Conservation (phyloP, 768 basidiomycete species). For the Leccinum truebloodii region DNA sequence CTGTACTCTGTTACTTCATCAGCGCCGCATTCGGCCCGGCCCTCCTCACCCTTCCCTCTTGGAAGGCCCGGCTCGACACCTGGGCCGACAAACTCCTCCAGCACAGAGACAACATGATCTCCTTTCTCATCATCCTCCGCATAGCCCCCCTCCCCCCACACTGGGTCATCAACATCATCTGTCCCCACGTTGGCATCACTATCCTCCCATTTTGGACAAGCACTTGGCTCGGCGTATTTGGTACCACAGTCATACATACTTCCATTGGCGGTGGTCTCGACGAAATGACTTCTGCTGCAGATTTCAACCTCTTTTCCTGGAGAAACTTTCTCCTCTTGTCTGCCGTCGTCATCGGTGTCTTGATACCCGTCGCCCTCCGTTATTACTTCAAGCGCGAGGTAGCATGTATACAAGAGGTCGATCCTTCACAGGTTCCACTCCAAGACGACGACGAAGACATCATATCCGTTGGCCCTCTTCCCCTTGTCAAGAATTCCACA, state of each 20-base stretch:
- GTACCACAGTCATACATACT: constrained; percentile 91
- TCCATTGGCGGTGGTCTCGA: constrained; percentile 93
- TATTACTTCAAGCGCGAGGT: constrained; percentile 77
- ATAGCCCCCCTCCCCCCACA: constrained; percentile 95
- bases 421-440: constrained; percentile 35
- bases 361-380: constrained; percentile 89
- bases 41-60: constrained; percentile 81
- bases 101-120: constrained; percentile 83
- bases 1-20: constrained; percentile 89
- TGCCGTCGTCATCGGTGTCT: constrained; percentile 86
- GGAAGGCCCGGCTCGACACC: constrained; percentile 77
- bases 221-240: constrained; percentile 89
- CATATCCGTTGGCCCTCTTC: constrained; percentile 56
- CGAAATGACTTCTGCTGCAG: constrained; percentile 90
- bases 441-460: constrained; percentile 46
- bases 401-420: constrained; percentile 38
- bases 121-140: constrained; percentile 91
- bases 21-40: constrained; percentile 93
- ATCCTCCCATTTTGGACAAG: constrained; percentile 85
- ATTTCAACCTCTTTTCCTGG: constrained; percentile 93
- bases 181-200: constrained; percentile 89
- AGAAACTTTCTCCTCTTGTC: constrained; percentile 84
- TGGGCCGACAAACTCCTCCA: constrained; percentile 79
- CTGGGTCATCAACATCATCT: constrained; percentile 93
- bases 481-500: constrained; percentile 44